Evolutionary conservation across 1,284 basidiomycete species (phyloP), one percentile per base, ranked within the genome.

Genomic region (Peniophora sp.): DNA sequence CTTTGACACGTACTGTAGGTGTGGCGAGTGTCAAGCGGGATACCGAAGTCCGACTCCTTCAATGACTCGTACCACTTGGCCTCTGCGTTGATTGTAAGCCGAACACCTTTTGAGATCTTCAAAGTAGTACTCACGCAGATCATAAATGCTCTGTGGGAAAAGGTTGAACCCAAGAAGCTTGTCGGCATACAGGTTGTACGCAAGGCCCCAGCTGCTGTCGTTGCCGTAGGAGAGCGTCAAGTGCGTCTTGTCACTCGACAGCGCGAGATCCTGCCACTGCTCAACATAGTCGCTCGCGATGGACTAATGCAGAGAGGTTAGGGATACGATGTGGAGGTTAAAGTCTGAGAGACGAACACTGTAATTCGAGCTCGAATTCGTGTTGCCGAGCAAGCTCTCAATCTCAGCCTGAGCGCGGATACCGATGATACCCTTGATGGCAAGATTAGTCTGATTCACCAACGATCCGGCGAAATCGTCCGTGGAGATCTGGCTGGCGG

Each of bases 391-490:
- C 44, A 45, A 24, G 44, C 23, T 45, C 44, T 22, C 44, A n/a
- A 45, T 45, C 19, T 14, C 14, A 16, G 44, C 19, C 83, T 87
- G 86, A 11, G 75, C 83, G 56, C 74, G 78, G 63, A 89, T 87
- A 23, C 83, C 85, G 48, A 85, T 66, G 54, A 87, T 85, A 10
- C 85, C 86, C 59, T 89, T 89, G 67, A 89, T 84, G 0, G 86
- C 86, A 23, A 88, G 73, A 59, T 90, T 86, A 11, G 86, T 89
- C 64, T 89, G 85, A 62, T 89, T 88, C 32, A 81, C 80, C 23
- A 89, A 69, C 14, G 74, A 66, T 2, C 84, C 85, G 25, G 83
- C 81, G 62, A 85, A 85, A 65, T 84, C 81, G 57, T 88, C 85
- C 11, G 85, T 88, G 64, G 79, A 83, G 55, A 88, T 74, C 61